These are phyloP conservation scores for Aphanomyces invadans DNA, from an alignment of 352 stramenopile genomes.

Conservation along the genomic window DNA sequence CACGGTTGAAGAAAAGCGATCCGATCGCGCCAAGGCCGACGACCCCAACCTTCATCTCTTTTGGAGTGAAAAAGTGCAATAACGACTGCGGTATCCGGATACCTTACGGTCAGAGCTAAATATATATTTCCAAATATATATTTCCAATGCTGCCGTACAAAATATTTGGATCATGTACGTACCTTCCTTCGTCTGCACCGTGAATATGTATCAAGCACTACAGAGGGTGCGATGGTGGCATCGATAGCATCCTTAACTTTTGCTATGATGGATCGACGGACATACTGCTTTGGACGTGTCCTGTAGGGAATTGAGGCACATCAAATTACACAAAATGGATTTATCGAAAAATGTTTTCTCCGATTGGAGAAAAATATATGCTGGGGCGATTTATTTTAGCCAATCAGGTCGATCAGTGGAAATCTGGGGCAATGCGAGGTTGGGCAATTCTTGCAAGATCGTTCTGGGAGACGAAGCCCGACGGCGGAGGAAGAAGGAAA, in stretches of 20 bases:
- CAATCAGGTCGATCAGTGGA: neutral
- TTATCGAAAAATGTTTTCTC: neutral
- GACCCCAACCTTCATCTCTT: constrained; percentile 35
- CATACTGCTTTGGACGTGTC: too few relatives aligned
- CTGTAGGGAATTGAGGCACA: too few relatives aligned
- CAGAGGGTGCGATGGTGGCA: too few relatives aligned
- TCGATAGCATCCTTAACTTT: too few relatives aligned
- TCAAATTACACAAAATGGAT: neutral
- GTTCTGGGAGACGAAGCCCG: constrained; percentile 7
- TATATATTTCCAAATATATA: too few relatives aligned
- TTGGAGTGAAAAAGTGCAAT: constrained; percentile 9
- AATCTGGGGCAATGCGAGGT: constrained; percentile 15
- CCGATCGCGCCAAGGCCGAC: constrained; percentile 63
- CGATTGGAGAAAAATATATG: constrained; percentile 4
- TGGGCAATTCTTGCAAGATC: neutral
- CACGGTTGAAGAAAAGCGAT: constrained; percentile 51
- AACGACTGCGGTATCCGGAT: too few relatives aligned
- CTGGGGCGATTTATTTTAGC: constrained; percentile 19
- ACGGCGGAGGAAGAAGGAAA: constrained; percentile 21
- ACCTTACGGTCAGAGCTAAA: too few relatives aligned
- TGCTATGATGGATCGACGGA: too few relatives aligned
- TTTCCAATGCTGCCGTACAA: too few relatives aligned
- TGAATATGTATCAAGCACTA: too few relatives aligned
- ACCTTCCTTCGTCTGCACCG: too few relatives aligned
- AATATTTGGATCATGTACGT: too few relatives aligned